phyloP scores from a whole-genome alignment of 225 moss, liverwort and hornwort species.

The Physcomitrium patens region DNA sequence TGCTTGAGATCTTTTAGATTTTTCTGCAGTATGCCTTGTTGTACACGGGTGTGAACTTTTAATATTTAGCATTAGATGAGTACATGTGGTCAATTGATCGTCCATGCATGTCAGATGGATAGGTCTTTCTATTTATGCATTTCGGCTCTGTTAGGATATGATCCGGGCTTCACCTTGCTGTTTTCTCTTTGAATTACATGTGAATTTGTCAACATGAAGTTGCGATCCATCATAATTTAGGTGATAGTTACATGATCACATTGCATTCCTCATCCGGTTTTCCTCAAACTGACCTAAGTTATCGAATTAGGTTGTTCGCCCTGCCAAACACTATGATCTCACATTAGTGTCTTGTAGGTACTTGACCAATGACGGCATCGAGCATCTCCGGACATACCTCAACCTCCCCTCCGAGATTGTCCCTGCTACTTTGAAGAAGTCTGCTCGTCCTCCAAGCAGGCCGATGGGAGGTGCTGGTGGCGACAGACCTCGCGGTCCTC shows the following conservation, averaged over 20 bases:
- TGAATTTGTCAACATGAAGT: no score
- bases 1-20: background rate
- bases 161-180: background rate
- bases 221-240: background rate
- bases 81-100: background rate
- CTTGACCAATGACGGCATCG: slow-evolving; percentile 73
- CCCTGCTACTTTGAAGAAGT: slow-evolving; percentile 87
- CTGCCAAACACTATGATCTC: no score
- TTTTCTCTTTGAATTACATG: background rate
- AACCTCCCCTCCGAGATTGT: slow-evolving; percentile 90
- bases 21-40: background rate
- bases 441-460: slow-evolving; percentile 77
- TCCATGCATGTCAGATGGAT: background rate
- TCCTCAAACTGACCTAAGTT: background rate
- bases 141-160: background rate
- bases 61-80: background rate
- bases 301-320: background rate
- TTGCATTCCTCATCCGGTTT: background rate
- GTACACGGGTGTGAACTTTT: background rate
- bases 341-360: slow-evolving; percentile 32
- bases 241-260: background rate
- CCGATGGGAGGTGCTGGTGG: slow-evolving; percentile 72
- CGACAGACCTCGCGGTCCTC: slow-evolving; percentile 77
- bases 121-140: background rate
- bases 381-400: slow-evolving; percentile 77